Evolutionary conservation across 148 eudicot species (phyloP), one percentile per base, ranked within the genome.

Genomic region (Amaranthus palmeri): DNA sequence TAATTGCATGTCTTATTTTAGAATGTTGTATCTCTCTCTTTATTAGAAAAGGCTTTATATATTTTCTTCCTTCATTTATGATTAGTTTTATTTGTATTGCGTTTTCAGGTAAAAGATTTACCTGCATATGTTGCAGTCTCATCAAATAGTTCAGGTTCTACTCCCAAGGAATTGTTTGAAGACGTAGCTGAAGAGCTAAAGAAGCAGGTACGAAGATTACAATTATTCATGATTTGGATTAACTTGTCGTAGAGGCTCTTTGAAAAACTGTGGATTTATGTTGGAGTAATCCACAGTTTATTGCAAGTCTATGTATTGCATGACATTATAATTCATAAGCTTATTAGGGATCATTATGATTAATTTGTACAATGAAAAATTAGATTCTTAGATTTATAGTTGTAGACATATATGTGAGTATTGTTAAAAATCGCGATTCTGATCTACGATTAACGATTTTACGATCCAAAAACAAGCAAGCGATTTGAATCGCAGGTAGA

Each of bases 151-250:
- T 83, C 93, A 36, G 99, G 99, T 40, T 85, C 92, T 53, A 88
- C 96, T 49, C 85, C 96, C 44, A 90, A 96, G 83, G 99, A 92
- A 68, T 70, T 96, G 79, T 96, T 96, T 82, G 95, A 88, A 81
- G 99, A 96, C 81, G 90, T 96, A 61, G 77, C 78, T 41, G 99
- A 96, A 79, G 99, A 96, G 85, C 88, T 92, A 48, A 89, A 82
- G 78, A 96, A 90, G 79, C 88, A 87, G 96, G 99, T 88, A 13
- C 59, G 60, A n/a, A 6, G 46, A 52, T 59, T 15, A 41, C 25
- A 12, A 40, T 8, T 71, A 8, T 40, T 40, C 58, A 40, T 52
- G 74, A 5, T 60, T 10, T 50, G 10, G 46, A 45, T 61, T 25
- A 48, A 40, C 41, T 4, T 52, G 10, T 51, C 74, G 18, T 48